Evolutionary conservation across 192 early-diverging fungal species (phyloP).

Genomic region (Linnemannia exigua): DNA sequence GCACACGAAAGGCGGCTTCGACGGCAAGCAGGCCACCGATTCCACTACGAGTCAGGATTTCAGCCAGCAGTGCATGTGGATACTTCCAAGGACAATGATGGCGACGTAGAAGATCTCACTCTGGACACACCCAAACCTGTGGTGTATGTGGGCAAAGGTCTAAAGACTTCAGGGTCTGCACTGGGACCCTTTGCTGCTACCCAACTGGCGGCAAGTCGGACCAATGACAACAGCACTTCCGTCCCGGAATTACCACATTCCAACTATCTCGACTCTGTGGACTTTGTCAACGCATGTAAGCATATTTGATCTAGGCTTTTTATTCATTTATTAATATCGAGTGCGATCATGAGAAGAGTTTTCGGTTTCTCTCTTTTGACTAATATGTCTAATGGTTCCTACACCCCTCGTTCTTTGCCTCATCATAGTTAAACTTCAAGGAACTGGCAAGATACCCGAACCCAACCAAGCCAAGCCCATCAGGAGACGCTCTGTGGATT

Average conservation of each 20-base stretch:
- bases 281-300: conserved; percentile 59
- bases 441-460: conserved; percentile 44
- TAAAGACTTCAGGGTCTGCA: conserved; percentile 4
- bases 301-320: not conserved
- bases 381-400: not conserved
- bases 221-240: conserved; percentile 41
- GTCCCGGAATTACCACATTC: conserved; percentile 43
- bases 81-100: conserved; percentile 25
- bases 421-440: conserved; percentile 35
- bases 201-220: conserved; percentile 22
- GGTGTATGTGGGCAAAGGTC: conserved; percentile 14
- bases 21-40: conserved; percentile 32
- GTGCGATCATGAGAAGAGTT: too few relatives aligned
- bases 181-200: conserved; percentile 19
- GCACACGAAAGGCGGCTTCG: conserved; percentile 50
- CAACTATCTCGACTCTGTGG: conserved; percentile 53
- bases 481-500: conserved; percentile 50
- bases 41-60: conserved; percentile 56
- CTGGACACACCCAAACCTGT: conserved; percentile 40
- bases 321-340: too few relatives aligned
- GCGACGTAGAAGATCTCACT: conserved; percentile 29
- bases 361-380: not conserved
- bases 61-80: conserved; percentile 24
- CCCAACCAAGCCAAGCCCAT: conserved; percentile 41
- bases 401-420: not conserved